phyloP scores from a whole-genome alignment of 2,329 filamentous ascomycete genomes.

The Ceratocystis colombiana region DNA sequence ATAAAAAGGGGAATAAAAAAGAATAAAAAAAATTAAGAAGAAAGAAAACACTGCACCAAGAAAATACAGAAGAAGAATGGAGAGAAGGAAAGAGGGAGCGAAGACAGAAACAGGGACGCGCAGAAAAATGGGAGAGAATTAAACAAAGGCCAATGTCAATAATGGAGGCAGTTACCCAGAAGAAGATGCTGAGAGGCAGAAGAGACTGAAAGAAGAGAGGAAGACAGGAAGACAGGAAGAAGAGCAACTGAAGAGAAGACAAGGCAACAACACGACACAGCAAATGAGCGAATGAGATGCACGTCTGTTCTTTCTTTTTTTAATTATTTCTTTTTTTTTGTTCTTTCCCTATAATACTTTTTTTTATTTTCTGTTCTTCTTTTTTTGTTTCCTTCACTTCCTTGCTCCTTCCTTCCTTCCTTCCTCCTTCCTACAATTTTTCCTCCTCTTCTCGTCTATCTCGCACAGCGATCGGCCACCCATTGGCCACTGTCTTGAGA shows the following conservation, averaged over 20 bases:
- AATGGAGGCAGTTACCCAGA: background rate
- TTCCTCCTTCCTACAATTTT: background rate
- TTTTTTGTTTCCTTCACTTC: background rate
- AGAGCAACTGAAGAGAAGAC: too few relatives aligned
- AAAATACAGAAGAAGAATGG: background rate
- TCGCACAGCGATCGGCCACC: background rate
- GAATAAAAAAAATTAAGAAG: background rate
- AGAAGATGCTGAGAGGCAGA: background rate
- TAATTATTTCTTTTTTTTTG: background rate
- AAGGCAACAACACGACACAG: too few relatives aligned
- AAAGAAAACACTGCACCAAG: background rate
- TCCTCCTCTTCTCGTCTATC: background rate
- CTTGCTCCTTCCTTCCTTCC: background rate
- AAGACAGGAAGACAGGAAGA: too few relatives aligned
- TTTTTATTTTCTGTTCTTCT: background rate
- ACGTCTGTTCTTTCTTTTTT: conserved; percentile 3
- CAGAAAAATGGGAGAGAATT: conserved; percentile 1
- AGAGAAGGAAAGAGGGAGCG: conserved; percentile 1
- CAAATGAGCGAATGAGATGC: background rate
- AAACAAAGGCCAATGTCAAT: background rate
- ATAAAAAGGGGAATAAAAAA: background rate
- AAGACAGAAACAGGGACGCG: background rate
- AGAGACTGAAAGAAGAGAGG: too few relatives aligned
- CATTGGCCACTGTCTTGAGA: background rate
- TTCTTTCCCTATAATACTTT: background rate